These are phyloP conservation scores for Paecilomyces dactylethromorphus DNA, from an alignment of 2,329 filamentous ascomycete species.

Conservation along the genomic window DNA sequence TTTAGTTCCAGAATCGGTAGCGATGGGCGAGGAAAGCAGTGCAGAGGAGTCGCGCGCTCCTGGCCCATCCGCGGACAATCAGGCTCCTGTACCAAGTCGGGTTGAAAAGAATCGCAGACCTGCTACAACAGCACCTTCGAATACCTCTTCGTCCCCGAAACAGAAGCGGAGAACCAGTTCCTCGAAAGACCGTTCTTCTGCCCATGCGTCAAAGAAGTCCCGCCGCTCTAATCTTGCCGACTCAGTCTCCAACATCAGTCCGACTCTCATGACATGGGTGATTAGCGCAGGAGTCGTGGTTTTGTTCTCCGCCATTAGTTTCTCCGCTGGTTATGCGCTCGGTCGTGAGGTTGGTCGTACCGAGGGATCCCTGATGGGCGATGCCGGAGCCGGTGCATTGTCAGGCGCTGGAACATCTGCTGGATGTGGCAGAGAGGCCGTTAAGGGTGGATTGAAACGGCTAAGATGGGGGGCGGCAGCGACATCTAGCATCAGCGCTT, in stretches of 20 bases:
- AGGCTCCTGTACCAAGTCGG: slow-evolving; percentile 12
- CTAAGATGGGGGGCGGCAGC: slow-evolving; percentile 37
- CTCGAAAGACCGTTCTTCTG: slow-evolving; percentile 32
- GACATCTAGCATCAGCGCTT: slow-evolving; percentile 26
- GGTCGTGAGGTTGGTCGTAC: slow-evolving; percentile 52
- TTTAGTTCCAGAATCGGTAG: slow-evolving; percentile 55
- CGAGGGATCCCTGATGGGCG: slow-evolving; percentile 34
- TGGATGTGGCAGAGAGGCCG: slow-evolving; percentile 39
- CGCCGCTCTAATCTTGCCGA: slow-evolving; percentile 24
- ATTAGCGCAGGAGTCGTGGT: slow-evolving; percentile 60
- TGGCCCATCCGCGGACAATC: slow-evolving; percentile 11
- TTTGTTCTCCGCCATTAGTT: slow-evolving; percentile 57
- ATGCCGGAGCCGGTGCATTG: slow-evolving; percentile 14
- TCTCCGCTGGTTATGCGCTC: slow-evolving; percentile 57
- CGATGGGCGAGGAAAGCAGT: slow-evolving; percentile 38
- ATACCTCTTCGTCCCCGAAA: slow-evolving; percentile 13
- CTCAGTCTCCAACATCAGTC: slow-evolving; percentile 38
- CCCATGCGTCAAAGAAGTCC: slow-evolving; percentile 27
- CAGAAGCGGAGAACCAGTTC: slow-evolving; percentile 26
- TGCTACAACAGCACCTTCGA: slow-evolving; percentile 11
- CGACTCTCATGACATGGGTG: slow-evolving; percentile 60
- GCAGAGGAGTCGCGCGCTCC: slow-evolving; percentile 16
- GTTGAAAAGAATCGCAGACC: slow-evolving; percentile 17
- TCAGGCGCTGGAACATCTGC: slow-evolving; percentile 25
- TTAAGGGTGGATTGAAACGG: slow-evolving; percentile 37